Evolutionary conservation across 495 filamentous ascomycete species (phyloP).

Genomic region (Clohesyomyces aquaticus): DNA sequence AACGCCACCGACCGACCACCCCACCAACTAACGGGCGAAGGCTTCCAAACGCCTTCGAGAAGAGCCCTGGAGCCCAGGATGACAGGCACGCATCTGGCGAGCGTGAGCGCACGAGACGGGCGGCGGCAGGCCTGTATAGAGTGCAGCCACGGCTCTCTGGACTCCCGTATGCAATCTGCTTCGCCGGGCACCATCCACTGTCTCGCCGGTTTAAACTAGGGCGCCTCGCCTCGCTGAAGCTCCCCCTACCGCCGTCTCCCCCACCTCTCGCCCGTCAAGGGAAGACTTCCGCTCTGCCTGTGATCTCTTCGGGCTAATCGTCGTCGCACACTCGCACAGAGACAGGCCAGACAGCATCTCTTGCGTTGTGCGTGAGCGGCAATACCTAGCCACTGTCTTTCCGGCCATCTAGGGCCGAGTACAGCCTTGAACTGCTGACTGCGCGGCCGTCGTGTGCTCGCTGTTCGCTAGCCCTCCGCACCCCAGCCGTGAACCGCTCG

Average conservation of each 20-base stretch:
- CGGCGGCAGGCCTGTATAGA: too few species aligned
- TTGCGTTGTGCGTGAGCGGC: conserved; percentile 22
- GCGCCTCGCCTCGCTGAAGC: neutral
- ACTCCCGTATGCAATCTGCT: too few species aligned
- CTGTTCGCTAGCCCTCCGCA: neutral
- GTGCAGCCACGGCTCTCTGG: neutral
- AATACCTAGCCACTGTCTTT: conserved; percentile 9
- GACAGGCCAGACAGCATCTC: conserved; percentile 7
- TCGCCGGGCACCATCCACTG: too few species aligned
- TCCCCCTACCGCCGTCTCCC: neutral
- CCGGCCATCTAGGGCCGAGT: neutral
- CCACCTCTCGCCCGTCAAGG: neutral
- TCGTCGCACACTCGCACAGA: conserved; percentile 32
- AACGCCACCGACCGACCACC: neutral
- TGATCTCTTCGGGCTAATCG: conserved; percentile 31
- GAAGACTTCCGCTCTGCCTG: conserved; percentile 29
- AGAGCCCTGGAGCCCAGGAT: neutral
- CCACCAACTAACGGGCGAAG: neutral
- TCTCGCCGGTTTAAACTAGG: neutral
- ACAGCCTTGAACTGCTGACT: neutral
- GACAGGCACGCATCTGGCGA: neutral
- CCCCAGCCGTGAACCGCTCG: neutral
- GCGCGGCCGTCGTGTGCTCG: neutral
- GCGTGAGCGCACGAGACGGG: neutral
- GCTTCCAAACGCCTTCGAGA: neutral